A percentile compares a stretch with the other conserved stretches of the same genome.
Evolutionary conservation across 805 yeast genomes (phyloP).

Genomic region (Wickerhamiella kurtzmanii): DNA sequence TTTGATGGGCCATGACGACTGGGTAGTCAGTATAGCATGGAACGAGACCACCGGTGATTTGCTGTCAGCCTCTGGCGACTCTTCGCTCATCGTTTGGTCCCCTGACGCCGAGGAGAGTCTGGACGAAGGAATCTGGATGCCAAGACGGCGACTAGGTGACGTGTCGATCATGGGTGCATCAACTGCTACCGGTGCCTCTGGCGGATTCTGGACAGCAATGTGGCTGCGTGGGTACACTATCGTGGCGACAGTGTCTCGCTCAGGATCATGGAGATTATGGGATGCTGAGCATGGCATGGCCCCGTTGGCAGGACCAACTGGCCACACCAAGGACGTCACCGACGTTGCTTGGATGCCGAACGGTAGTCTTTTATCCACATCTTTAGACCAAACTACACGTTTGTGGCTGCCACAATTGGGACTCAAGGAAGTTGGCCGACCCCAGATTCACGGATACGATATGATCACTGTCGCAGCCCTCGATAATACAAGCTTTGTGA

Average conservation of each 20-base stretch:
- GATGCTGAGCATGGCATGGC: conserved; percentile 22
- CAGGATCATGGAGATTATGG: conserved; percentile 89
- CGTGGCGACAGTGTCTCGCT: conserved; percentile 70
- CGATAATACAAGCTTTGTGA: conserved; percentile 50
- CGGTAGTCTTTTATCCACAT: conserved; percentile 57
- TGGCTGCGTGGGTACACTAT: conserved; percentile 43
- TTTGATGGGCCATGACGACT: conserved; percentile 95
- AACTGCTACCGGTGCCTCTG: conserved; percentile 91
- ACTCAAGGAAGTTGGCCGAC: conserved; percentile 89
- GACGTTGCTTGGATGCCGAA: conserved; percentile 56
- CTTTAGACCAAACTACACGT: conserved; percentile 89
- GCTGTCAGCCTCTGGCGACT: conserved; percentile 82
- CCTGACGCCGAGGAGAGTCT: conserved; percentile 68
- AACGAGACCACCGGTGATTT: conserved; percentile 49
- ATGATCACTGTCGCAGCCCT: conserved; percentile 69
- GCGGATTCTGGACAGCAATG: conserved; percentile 53
- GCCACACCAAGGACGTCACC: conserved; percentile 60
- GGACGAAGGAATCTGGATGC: conserved; percentile 51
- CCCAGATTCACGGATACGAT: conserved; percentile 97
- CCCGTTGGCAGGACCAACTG: conserved; percentile 45
- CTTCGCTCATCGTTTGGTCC: conserved; percentile 87
- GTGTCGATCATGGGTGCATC: conserved; percentile 92
- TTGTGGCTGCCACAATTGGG: conserved; percentile 31
- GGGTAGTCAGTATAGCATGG: conserved; percentile 85
- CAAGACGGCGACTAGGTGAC: conserved; percentile 73